These are phyloP conservation scores for Phanerochaete sordida DNA, from an alignment of 768 basidiomycete species.

Conservation along the genomic window DNA sequence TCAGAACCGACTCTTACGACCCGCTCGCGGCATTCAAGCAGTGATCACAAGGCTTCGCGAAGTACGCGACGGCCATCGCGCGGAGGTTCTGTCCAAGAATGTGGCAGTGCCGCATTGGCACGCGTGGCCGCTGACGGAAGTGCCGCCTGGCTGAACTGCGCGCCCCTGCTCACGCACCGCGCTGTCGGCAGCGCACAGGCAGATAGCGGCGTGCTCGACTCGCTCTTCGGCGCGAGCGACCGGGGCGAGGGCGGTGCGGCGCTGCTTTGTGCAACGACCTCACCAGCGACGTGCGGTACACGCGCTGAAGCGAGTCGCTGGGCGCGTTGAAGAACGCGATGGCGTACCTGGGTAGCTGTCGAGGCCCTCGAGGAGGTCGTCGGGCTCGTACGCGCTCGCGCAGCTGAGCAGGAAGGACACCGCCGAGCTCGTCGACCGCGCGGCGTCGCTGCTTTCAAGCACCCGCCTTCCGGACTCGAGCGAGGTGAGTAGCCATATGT, in stretches of 20 bases:
- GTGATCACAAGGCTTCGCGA: conserved; percentile 87
- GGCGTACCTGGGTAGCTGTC: conserved; percentile 76
- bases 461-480: conserved; percentile 72
- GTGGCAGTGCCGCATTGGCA: too few species aligned
- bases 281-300: conserved; percentile 70
- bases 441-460: conserved; percentile 69
- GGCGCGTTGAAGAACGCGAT: conserved; percentile 8
- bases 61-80: conserved; percentile 71
- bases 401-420: background rate
- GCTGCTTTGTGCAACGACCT: conserved; percentile 88
- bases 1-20: conserved; percentile 57
- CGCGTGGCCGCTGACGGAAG: conserved; percentile 51
- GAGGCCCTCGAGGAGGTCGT: conserved; percentile 55
- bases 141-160: conserved; percentile 82
- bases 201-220: conserved; percentile 53
- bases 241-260: conserved; percentile 70
- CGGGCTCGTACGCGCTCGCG: conserved; percentile 11
- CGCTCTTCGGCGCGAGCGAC: conserved; percentile 91
- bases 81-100: conserved; percentile 66
- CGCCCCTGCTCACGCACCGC: conserved; percentile 60
- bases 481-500: too few species aligned
- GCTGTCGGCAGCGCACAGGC: conserved; percentile 49
- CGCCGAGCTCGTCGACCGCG: conserved; percentile 56
- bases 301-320: conserved; percentile 18
- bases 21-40: conserved; percentile 56